A percentile compares a stretch with the other conserved stretches of the same genome.
Conservation (phyloP, 1,284 basidiomycete genomes). For the Ustilago esculenta region DNA sequence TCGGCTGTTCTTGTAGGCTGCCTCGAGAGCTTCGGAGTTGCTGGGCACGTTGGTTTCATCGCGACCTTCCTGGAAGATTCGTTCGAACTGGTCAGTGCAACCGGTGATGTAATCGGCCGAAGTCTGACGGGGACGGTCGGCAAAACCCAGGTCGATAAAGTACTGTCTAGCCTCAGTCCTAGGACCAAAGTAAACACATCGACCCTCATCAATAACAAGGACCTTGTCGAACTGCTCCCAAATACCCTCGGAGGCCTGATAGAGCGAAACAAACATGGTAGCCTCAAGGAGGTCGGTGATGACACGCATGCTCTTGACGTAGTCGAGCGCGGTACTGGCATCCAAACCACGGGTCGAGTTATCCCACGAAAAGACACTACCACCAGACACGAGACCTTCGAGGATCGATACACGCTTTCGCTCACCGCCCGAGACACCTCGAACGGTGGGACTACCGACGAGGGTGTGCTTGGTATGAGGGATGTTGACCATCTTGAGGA, state of each 20-base stretch:
- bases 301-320: slow-evolving; percentile 76
- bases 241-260: slow-evolving; percentile 72
- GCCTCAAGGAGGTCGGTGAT: slow-evolving; percentile 80
- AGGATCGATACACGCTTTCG: slow-evolving; percentile 77
- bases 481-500: slow-evolving; percentile 78
- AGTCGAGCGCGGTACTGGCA: slow-evolving; percentile 83
- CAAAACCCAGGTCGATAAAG: slow-evolving; percentile 65
- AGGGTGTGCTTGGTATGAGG: slow-evolving; percentile 79
- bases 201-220: slow-evolving; percentile 63
- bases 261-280: slow-evolving; percentile 82
- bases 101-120: slow-evolving; percentile 59
- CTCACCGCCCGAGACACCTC: slow-evolving; percentile 76
- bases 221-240: slow-evolving; percentile 73
- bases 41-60: slow-evolving; percentile 76
- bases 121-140: slow-evolving; percentile 76
- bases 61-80: slow-evolving; percentile 75
- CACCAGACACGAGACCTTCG: slow-evolving; percentile 73
- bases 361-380: slow-evolving; percentile 77
- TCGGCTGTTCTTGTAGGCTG: slow-evolving; percentile 74
- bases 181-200: slow-evolving; percentile 63
- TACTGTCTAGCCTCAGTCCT: slow-evolving; percentile 54
- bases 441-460: slow-evolving; percentile 77
- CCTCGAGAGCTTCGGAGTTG: slow-evolving; percentile 77
- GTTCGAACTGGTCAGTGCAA: slow-evolving; percentile 56
- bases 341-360: slow-evolving; percentile 79